Evolutionary conservation across 495 filamentous ascomycete species (phyloP).

Genomic region (Penicillium salamii): DNA sequence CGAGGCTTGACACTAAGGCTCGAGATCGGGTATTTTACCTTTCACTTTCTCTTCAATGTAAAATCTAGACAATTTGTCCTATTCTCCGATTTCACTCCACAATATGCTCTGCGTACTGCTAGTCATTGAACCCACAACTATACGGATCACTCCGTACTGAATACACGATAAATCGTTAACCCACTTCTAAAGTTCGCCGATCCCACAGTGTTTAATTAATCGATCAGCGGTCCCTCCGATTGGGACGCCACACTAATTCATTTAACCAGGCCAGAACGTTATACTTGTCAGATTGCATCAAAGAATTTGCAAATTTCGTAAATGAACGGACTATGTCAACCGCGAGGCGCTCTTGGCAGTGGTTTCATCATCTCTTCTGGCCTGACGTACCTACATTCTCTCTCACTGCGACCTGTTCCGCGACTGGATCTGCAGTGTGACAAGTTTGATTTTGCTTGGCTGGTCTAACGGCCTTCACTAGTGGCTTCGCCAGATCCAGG

Average conservation of each 20-base stretch:
- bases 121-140: too few relatives aligned
- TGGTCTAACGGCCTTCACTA: constrained; percentile 2
- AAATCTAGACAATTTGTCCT: background rate
- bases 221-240: background rate
- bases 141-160: too few relatives aligned
- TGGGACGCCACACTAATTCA: background rate
- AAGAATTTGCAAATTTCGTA: background rate
- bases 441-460: constrained; percentile 3
- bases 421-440: background rate
- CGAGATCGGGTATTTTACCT: constrained; percentile 6
- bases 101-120: too few relatives aligned
- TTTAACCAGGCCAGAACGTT: background rate
- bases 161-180: too few relatives aligned
- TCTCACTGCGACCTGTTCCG: background rate
- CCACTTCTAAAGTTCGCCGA: too few relatives aligned
- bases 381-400: background rate
- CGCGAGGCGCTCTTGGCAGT: constrained; percentile 8
- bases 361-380: constrained; percentile 1
- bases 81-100: too few relatives aligned
- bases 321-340: constrained; percentile 2
- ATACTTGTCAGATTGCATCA: background rate
- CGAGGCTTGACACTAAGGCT: constrained; percentile 3
- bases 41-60: background rate
- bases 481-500: background rate
- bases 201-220: background rate